Base-by-base conservation (phyloP, 2,329 filamentous ascomycete species). In the Chaetothyriales sp. region DNA sequence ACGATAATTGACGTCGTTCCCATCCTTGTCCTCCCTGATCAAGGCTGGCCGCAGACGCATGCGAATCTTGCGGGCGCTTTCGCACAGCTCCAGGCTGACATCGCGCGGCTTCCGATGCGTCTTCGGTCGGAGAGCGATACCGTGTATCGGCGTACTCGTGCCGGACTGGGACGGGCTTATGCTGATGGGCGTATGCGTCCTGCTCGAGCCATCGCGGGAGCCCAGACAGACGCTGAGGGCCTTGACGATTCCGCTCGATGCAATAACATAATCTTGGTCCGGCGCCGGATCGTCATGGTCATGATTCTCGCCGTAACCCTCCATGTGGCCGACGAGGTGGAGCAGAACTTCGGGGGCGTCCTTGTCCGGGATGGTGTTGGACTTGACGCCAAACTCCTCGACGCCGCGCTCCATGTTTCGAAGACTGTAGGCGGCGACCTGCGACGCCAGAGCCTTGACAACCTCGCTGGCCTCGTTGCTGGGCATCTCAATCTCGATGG, bases 241-340 rank as follows among this genome's bases (percentile, higher is more conserved):
- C 68, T 95, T 95, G 47, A 94, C 90, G 1, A 98, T 87, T 22
- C 90, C 92, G 0, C 88, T 95, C 15, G 90, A 90, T 18, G 90
- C 89, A 61, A 96, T 92, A 44, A 96, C 88, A 66, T 96, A 96
- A 65, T 95, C 87, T 52, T 94, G 84, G 57, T 95, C 87, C 0
- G 88, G 85, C 5, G 87, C 83, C 9, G 81, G 73, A 2, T 83
- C 79, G 44, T 79, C 74, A 19, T 82, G 77, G 45, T 83, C 80
- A 19, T 78, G 66, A 46, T 68, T 71, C 12, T 67, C 64, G 8
- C 75, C 56, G 59, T 66, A 59, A 62, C 76, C 65, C 64, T 78
- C 65, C 63, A 72, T 76, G 58, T 86, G 78, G 3, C 89, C 89
- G 28, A 95, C 85, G 43, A 96, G 78, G 64, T 94, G 87, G 55